Base-by-base conservation (phyloP, 2,329 filamentous ascomycete species). In the Aspergillus hiratsukae region DNA sequence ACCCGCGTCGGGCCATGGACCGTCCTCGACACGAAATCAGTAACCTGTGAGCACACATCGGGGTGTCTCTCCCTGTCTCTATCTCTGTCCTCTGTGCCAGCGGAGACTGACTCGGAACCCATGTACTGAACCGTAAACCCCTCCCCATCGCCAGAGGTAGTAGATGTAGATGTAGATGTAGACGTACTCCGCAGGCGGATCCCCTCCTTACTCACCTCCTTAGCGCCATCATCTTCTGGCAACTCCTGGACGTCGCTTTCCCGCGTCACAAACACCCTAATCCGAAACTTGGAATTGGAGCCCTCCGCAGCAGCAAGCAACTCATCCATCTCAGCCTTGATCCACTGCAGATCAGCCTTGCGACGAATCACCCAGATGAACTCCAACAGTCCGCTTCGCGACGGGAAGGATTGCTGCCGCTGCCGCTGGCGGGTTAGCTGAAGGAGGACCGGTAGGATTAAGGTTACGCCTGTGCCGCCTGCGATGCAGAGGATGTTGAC, bases 361-460 rank as follows among this genome's bases (percentile, higher is more conserved):
- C 81, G 79, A 14, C 85, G 78, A 40, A 89, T 76, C 1, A 82
- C 81, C 87, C 87, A 89, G 55, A 88, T 74, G n/a, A 89, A 80
- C 63, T 86, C 81, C 1, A 88, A 67, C 57, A 75, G 78, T 52
- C 79, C 73, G 53, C 78, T 45, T 1, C 58, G 58, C 0, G n/a
- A 19, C 1, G 29, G 27, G 21, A 49, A 58, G 11, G 17, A 51
- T 14, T 17, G 8, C 2, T n/a, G n/a, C n/a, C n/a, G n/a, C n/a
- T n/a, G n/a, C n/a, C n/a, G n/a, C n/a, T 71, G 27, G 70, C 69
- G 14, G 56, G 58, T 19, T 43, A 74, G 61, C 9, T 76, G 62
- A 48, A 66, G 67, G 19, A 84, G 68, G 0, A 84, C 71, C 0
- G 83, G 83, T 0, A 85, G 73, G 0, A 83, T 78, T 63, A 82